A percentile compares a stretch with the other conserved stretches of the same genome.
phyloP scores from a whole-genome alignment of 345 rosid species.

The Leavenworthia alabamica region DNA sequence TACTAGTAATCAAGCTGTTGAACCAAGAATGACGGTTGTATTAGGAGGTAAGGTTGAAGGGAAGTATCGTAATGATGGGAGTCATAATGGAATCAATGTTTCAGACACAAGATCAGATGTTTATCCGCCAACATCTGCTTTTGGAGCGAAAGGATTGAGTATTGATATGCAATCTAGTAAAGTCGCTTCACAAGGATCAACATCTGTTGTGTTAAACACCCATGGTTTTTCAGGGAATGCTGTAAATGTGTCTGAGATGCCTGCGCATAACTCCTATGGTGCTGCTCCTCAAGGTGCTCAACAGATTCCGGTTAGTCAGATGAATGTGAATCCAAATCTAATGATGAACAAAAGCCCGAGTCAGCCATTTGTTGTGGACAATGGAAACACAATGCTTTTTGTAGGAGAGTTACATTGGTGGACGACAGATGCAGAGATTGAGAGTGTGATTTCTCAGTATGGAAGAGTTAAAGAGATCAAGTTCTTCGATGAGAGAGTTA shows the following conservation, averaged over 20 bases:
- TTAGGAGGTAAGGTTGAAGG: constrained; percentile 43
- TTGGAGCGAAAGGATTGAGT: constrained; percentile 38
- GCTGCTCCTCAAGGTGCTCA: constrained; percentile 41
- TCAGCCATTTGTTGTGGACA: constrained; percentile 55
- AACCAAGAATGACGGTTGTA: constrained; percentile 36
- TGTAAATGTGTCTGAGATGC: constrained; percentile 41
- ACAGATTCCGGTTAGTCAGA: constrained; percentile 51
- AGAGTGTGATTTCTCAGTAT: constrained; percentile 56
- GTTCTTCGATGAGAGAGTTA: constrained; percentile 79
- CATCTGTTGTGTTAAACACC: constrained; percentile 37
- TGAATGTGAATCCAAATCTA: constrained; percentile 35
- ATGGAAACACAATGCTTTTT: constrained; percentile 62
- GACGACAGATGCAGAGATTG: constrained; percentile 88
- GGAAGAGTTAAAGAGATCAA: constrained; percentile 79
- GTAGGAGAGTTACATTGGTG: constrained; percentile 90
- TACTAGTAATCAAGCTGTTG: constrained; percentile 38
- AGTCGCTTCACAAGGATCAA: constrained; percentile 42
- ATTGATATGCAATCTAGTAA: constrained; percentile 45
- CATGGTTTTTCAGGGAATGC: constrained; percentile 46
- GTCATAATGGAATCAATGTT: no score
- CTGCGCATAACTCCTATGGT: constrained; percentile 39
- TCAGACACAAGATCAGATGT: constrained; percentile 42
- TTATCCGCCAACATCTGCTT: constrained; percentile 39
- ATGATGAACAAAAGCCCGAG: constrained; percentile 57
- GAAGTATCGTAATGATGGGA: constrained; percentile 40